Evolutionary conservation across 2,329 filamentous ascomycete species (phyloP).

Genomic region (Cadophora malorum): DNA sequence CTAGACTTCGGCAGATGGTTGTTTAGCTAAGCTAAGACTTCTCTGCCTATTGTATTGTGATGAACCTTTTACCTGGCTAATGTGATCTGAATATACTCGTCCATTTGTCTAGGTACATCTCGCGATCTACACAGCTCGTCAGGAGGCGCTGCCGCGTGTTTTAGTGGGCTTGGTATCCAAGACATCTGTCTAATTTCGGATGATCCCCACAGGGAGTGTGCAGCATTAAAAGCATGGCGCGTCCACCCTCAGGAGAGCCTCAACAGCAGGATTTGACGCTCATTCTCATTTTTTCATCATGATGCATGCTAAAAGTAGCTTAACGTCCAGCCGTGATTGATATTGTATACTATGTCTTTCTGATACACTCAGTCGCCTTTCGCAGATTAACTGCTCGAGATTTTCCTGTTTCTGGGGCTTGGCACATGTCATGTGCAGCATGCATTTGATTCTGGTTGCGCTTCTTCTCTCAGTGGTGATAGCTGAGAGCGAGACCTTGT

Average conservation of each 20-base stretch:
- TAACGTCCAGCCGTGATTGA: background rate
- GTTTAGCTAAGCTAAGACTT: background rate
- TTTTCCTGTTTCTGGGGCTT: background rate
- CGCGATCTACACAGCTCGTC: background rate
- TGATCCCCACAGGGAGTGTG: background rate
- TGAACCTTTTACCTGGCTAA: background rate
- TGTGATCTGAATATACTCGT: background rate
- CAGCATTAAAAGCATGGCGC: background rate
- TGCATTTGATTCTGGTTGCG: background rate
- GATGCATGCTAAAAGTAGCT: background rate
- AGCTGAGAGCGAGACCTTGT: background rate
- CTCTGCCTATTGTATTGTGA: background rate
- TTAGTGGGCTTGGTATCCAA: constrained; percentile 4
- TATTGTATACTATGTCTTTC: background rate
- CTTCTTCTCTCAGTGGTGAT: background rate
- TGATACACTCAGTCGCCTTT: background rate
- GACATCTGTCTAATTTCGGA: background rate
- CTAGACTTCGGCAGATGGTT: background rate
- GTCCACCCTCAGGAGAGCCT: background rate
- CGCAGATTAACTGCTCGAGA: background rate
- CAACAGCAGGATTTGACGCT: background rate
- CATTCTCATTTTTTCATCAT: background rate
- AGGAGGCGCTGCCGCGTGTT: constrained; percentile 1
- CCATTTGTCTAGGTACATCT: background rate
- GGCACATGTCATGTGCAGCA: background rate